Conservation (phyloP, 176 grass and related monocot genomes). For the Aechmea fasciata region DNA sequence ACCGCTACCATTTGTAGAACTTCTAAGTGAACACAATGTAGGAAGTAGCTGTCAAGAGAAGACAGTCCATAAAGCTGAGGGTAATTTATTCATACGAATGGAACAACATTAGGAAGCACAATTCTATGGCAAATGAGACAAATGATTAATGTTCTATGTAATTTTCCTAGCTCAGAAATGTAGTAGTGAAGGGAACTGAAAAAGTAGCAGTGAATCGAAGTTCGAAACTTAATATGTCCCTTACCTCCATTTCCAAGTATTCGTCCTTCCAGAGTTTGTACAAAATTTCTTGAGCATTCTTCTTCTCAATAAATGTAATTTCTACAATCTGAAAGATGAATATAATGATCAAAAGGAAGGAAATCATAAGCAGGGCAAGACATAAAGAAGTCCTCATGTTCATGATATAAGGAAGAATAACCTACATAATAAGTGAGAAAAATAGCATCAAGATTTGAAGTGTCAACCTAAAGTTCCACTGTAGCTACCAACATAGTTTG, state of each 20-base stretch:
- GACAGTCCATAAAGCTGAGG: too few species aligned
- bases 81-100: too few species aligned
- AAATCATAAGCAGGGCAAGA: constrained; percentile 5
- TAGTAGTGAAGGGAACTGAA: neutral
- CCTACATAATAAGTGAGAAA: neutral
- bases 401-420: neutral
- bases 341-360: constrained; percentile 6
- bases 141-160: neutral
- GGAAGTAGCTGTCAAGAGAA: too few species aligned
- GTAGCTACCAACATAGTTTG: too few species aligned
- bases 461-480: too few species aligned
- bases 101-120: too few species aligned
- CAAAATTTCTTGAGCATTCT: constrained; percentile 52
- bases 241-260: constrained; percentile 53
- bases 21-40: too few species aligned
- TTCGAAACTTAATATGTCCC: neutral
- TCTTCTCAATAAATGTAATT: constrained; percentile 62
- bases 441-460: neutral
- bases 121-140: too few species aligned
- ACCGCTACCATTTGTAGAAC: too few species aligned
- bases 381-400: neutral
- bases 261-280: constrained; percentile 80
- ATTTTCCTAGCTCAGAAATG: neutral
- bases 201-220: neutral
- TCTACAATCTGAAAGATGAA: constrained; percentile 64